A percentile compares a stretch with the other conserved stretches of the same genome.
These are phyloP conservation scores for Cardiospermum halicacabum DNA, from an alignment of 345 rosid species.

Conservation along the genomic window DNA sequence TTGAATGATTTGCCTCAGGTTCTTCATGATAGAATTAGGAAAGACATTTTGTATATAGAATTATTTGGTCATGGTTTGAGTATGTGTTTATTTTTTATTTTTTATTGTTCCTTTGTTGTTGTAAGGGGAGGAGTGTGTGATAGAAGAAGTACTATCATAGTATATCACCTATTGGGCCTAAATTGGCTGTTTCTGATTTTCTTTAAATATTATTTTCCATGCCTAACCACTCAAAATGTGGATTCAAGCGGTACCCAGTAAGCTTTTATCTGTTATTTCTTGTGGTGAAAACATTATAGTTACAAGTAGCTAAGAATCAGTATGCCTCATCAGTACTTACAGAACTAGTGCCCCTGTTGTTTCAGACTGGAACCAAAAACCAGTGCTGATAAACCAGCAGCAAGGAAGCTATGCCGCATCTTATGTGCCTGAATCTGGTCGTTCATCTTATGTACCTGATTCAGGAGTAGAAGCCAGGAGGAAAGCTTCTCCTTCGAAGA, in stretches of 20 bases:
- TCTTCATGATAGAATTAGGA: background rate
- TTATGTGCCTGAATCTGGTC: slow-evolving; percentile 43
- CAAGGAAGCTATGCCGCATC: slow-evolving; percentile 45
- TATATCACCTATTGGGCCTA: background rate
- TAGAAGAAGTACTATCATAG: background rate
- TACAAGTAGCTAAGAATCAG: slow-evolving; percentile 61
- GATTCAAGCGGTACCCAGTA: background rate
- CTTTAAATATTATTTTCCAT: background rate
- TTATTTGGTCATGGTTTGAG: no score
- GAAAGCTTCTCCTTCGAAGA: slow-evolving; percentile 42
- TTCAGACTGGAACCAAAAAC: slow-evolving; percentile 60
- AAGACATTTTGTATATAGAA: background rate
- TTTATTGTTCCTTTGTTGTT: no score
- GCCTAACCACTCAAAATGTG: slow-evolving; percentile 2
- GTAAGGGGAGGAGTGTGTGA: background rate
- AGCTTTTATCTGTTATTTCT: slow-evolving; percentile 10
- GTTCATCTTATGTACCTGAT: slow-evolving; percentile 42
- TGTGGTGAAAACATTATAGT: slow-evolving; percentile 35
- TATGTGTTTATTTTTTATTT: background rate
- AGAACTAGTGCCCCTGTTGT: slow-evolving; percentile 36
- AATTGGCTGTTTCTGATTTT: background rate
- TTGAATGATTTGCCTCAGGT: background rate
- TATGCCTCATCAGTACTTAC: slow-evolving; percentile 39
- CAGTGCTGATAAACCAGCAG: slow-evolving; percentile 40
- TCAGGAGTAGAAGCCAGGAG: slow-evolving; percentile 45